Evolutionary conservation across 1,139 yeast genomes (phyloP), one percentile per base, ranked within the genome.

Genomic region (Hyphopichia buzzinii): DNA sequence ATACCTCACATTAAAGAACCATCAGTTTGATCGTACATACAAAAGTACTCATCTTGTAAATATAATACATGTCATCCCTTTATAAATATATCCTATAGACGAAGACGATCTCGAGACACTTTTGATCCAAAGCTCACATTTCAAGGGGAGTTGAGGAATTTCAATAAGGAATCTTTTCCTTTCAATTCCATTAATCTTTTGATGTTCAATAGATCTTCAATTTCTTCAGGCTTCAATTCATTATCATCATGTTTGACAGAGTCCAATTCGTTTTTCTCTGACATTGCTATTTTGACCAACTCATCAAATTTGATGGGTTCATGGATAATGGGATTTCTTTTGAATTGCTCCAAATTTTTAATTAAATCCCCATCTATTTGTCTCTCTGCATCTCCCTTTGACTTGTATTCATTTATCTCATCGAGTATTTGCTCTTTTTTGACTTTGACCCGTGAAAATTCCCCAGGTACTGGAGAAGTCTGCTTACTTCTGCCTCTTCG

Each of bases 131-230:
- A 8, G 13, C 27, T 25, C 7, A 25, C 10, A 25, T 13, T 8
- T n/a, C n/a, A n/a, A n/a, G n/a, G n/a, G 10, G 50, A 46, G 29
- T 50, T 65, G 42, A 86, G 65, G 55, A 85, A 86, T 30, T 74
- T 58, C 46, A 87, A 38, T 36, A 90, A 57, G 30, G 77, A 76
- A 4, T 81, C 85, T 46, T 74, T 75, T 1, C 96, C 96, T 57
- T 85, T 89, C 30, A 73, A 41, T 41, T 77, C 72, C 56, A 90
- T 72, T 38, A 89, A 62, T 44, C 67, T 66, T 51, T 80, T 82
- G 37, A 89, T 73, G 14, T 75, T 66, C 26, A 69, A 47, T 24
- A 87, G 61, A 38, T 84, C 85, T 3, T 61, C 55, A 1, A 76
- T 38, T 49, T 83, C 89, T 2, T 57, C 56, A 47, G 32, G 29